Evolutionary conservation across 1,139 yeast genomes (phyloP), one percentile per base, ranked within the genome.

Genomic region (Chernovozyma sophiae-reginae): DNA sequence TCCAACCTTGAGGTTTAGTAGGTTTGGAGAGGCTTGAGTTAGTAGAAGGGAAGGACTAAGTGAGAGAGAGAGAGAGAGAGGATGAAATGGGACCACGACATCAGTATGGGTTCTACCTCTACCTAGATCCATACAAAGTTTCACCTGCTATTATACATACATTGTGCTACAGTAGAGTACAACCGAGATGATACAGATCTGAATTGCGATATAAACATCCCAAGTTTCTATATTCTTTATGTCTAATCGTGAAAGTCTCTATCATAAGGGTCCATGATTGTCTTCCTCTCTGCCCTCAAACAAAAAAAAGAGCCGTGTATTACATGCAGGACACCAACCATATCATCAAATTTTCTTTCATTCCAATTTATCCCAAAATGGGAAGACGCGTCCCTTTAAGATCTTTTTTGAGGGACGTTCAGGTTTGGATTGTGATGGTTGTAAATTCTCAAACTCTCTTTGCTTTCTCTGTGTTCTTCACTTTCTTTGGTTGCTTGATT

Each of bases 1-100:
- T 1, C 82, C 84, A 2, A 75, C 74, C 43, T 62, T 57, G 11
- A 75, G 48, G 28, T 53, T 45, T 12, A 67, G 47, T 15, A 53
- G 41, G 27, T 47, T 45, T 14, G 64, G 61, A 4, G 57, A 47
- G 35, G 35, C 58, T 50, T 40, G 11, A 11, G 36, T 20, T 25
- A 29, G 39, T 35, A 15, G 6, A 16, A 8, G 14, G 13, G n/a
- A 25, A 10, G 27, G 33, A 13, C 2, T 31, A 26, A 14, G 31
- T 30, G 32, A 18, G 32, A 23, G 32, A 7, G 6, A 7, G 29
- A 12, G 10, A 26, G 29, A 16, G 18, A 6, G 10, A 16, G 6
- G 6, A 13, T 7, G 29, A 7, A 26, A 26, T 16, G 29, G 17
- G 11, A 26, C 11, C 29, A 26, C 23, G 23, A 20, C 23, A 6